phyloP scores from a whole-genome alignment of 1,284 basidiomycete species.

The Porogramme epimiltina region DNA sequence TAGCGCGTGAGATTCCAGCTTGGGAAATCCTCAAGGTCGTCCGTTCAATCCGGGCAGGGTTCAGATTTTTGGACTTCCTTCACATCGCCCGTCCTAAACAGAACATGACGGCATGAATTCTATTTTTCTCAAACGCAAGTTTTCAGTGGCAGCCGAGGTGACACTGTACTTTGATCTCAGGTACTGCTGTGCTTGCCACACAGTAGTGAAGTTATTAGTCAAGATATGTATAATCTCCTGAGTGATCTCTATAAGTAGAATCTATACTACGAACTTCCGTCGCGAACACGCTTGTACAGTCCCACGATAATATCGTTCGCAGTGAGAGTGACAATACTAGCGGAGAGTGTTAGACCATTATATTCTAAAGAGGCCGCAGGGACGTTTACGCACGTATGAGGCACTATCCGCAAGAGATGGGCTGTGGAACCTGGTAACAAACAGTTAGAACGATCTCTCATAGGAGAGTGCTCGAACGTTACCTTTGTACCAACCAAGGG shows the following conservation, averaged over 20 bases:
- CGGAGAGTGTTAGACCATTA: background rate
- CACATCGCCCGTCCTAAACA: no score
- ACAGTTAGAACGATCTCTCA: background rate
- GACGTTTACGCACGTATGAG: constrained; percentile 71
- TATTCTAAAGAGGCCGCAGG: no score
- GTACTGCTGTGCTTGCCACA: no score
- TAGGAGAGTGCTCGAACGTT: no score
- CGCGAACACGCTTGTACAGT: constrained; percentile 57
- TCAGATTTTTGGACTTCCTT: constrained; percentile 8
- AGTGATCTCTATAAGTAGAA: background rate
- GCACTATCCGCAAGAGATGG: constrained; percentile 90
- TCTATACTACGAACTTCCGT: constrained; percentile 11
- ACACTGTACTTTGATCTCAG: no score
- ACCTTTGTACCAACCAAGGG: constrained; percentile 94
- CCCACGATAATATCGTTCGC: constrained; percentile 84
- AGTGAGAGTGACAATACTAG: constrained; percentile 82
- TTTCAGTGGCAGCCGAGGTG: no score
- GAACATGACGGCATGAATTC: no score
- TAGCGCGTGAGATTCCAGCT: constrained; percentile 19
- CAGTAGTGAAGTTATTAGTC: no score
- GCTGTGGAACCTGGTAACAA: constrained; percentile 75
- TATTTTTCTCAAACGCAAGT: no score
- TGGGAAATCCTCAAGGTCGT: constrained; percentile 29
- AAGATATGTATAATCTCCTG: no score
- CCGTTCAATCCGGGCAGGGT: constrained; percentile 33